Base-by-base conservation (phyloP, 2,329 filamentous ascomycete genomes). In the Lanzia echinophila region DNA sequence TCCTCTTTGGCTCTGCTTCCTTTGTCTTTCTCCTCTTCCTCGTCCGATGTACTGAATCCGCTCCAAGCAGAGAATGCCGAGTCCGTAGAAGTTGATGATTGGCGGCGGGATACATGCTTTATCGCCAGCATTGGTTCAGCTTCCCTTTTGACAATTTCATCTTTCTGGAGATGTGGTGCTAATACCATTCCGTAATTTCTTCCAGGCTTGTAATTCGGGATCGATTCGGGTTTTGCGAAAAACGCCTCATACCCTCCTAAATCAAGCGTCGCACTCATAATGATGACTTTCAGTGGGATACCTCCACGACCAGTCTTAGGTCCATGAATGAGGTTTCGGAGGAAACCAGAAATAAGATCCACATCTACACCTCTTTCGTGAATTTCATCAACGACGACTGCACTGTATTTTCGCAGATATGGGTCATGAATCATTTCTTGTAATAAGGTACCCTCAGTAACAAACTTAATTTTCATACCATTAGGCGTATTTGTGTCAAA, bases 221-320 rank as follows among this genome's bases (percentile, higher is more conserved):
- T 20, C 15, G 56, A 49, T 15, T 36, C 55, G 20, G 60, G 62
- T 33, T 58, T 63, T 45, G 72, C 71, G 60, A 97, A 96, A 68
- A 96, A 97, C 0, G 75, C 73, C 42, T 82, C 77, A 32, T 97
- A 82, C 53, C 79, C 82, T 56, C 92, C 85, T 55, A 96, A 84
- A 68, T 97, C 89, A 36, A 90, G 89, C 6, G 94, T 99, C 47
- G 94, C 94, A 77, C 91, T 96, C 94, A 99, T 99, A 66, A 97
- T 82, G 33, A 96, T 81, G 3, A 97, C 83, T 69, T 96, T 97
- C 53, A 99, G 73, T 1, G 87, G 84, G 31, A 86, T 73, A 5
- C 87, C 87, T 7, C 85, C 83, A 4, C 87, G 81, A 6, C 83
- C 83, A 43, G 79, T 75, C 36, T 81, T 79, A 53, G 83, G 76